phyloP scores from a whole-genome alignment of 768 basidiomycete species.

The Suillus hirtellus region DNA sequence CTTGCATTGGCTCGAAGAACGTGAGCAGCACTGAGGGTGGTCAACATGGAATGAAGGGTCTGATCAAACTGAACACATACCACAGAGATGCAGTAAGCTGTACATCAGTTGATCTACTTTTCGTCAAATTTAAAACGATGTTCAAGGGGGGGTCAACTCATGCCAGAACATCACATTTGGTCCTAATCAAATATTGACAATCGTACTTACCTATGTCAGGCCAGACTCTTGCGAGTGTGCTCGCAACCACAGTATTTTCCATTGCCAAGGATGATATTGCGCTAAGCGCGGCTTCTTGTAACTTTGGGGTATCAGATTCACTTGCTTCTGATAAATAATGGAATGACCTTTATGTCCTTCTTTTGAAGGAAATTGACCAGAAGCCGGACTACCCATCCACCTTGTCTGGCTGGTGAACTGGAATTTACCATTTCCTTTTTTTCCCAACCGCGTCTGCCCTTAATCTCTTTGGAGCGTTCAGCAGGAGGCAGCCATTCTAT shows the following conservation, averaged over 20 bases:
- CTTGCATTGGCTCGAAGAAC: slow-evolving; percentile 54
- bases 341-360: slow-evolving; percentile 54
- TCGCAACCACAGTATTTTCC: slow-evolving; percentile 58
- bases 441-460: slow-evolving; percentile 74
- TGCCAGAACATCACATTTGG: slow-evolving; percentile 9
- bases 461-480: slow-evolving; percentile 56
- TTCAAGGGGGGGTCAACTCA: slow-evolving; percentile 32
- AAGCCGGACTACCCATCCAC: slow-evolving; percentile 61
- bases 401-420: slow-evolving; percentile 42
- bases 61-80: slow-evolving; percentile 35
- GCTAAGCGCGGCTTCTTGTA: slow-evolving; percentile 63
- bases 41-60: neutral
- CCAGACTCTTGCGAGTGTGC: slow-evolving; percentile 43
- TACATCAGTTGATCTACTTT: slow-evolving; percentile 58
- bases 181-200: slow-evolving; percentile 11
- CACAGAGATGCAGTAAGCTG: slow-evolving; percentile 74
- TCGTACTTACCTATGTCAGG: slow-evolving; percentile 42
- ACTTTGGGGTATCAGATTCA: slow-evolving; percentile 33
- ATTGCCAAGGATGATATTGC: slow-evolving; percentile 68
- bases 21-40: slow-evolving; percentile 51
- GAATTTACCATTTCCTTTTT: slow-evolving; percentile 45
- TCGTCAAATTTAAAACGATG: slow-evolving; percentile 51
- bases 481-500: slow-evolving; percentile 62
- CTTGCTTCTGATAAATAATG: neutral
- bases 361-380: slow-evolving; percentile 49